Evolutionary conservation across 306 rosid genomes (phyloP).

Genomic region (Echinosophora koreensis): DNA sequence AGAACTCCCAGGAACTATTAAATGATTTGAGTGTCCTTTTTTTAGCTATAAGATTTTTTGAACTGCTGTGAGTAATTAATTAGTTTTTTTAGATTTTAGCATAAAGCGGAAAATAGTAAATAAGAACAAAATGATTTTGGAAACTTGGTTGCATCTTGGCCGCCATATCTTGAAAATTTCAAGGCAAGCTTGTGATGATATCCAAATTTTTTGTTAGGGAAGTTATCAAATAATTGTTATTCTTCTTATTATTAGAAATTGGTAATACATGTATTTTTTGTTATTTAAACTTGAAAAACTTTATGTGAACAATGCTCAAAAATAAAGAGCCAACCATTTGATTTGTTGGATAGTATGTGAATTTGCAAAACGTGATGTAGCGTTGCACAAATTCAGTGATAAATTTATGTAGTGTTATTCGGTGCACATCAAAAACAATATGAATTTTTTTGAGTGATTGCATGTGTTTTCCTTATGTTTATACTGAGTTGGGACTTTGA

Average conservation of each 20-base stretch:
- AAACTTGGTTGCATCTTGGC: slow-evolving; percentile 7
- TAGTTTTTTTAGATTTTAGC: slow-evolving; percentile 8
- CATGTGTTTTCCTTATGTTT: too few relatives aligned
- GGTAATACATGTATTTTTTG: too few relatives aligned
- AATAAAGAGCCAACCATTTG: background rate
- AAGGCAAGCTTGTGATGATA: background rate
- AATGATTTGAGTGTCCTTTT: background rate
- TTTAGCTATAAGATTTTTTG: slow-evolving; percentile 4
- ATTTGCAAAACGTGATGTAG: background rate
- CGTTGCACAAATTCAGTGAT: background rate
- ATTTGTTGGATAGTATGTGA: background rate
- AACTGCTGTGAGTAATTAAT: background rate
- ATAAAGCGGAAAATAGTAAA: slow-evolving; percentile 7
- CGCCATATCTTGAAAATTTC: background rate
- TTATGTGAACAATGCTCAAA: slow-evolving; percentile 4
- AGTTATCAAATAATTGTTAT: slow-evolving; percentile 28
- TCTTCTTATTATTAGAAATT: slow-evolving; percentile 19
- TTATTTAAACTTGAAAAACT: slow-evolving; percentile 14
- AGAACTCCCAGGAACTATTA: slow-evolving; percentile 5
- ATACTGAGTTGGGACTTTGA: too few relatives aligned
- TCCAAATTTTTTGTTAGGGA: background rate
- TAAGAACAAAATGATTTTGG: slow-evolving; percentile 1
- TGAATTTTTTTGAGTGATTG: background rate
- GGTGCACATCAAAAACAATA: background rate
- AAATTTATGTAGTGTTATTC: too few relatives aligned